Conservation (phyloP, 2,329 filamentous ascomycete genomes). For the Arthrobotrys iridis region DNA sequence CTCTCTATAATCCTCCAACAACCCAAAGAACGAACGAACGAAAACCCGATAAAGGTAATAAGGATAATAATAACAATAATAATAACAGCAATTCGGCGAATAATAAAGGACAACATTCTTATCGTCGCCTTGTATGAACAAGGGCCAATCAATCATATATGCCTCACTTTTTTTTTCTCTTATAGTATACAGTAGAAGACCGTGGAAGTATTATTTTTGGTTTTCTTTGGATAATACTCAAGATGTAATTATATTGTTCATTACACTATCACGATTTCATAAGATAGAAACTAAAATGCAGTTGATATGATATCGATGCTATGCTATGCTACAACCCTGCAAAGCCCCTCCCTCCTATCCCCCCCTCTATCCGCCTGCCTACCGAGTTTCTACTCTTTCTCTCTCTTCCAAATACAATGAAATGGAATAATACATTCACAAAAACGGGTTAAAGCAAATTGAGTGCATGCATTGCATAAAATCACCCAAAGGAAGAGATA, state of each 20-base stretch:
- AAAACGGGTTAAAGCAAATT: background rate
- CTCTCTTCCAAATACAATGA: background rate
- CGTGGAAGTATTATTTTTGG: background rate
- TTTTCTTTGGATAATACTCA: too few species aligned
- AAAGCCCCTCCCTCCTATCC: background rate
- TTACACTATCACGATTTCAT: constrained; percentile 50
- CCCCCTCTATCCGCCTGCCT: background rate
- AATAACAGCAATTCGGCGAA: too few species aligned
- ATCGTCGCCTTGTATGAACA: background rate
- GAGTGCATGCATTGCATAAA: background rate
- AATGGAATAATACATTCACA: background rate
- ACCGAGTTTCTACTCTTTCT: background rate
- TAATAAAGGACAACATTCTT: too few species aligned
- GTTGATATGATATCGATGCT: background rate
- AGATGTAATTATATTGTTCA: constrained; percentile 13
- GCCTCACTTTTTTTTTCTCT: background rate
- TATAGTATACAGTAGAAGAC: background rate
- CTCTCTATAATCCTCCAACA: too few species aligned
- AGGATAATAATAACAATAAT: too few species aligned
- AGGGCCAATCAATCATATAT: background rate
- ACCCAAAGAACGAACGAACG: too few species aligned
- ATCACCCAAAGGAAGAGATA: too few species aligned
- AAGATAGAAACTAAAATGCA: background rate
- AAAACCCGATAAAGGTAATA: too few species aligned
- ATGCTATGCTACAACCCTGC: constrained; percentile 29